Evolutionary conservation across 2,329 filamentous ascomycete species (phyloP).

Genomic region (Sarocladiaceae sp.): DNA sequence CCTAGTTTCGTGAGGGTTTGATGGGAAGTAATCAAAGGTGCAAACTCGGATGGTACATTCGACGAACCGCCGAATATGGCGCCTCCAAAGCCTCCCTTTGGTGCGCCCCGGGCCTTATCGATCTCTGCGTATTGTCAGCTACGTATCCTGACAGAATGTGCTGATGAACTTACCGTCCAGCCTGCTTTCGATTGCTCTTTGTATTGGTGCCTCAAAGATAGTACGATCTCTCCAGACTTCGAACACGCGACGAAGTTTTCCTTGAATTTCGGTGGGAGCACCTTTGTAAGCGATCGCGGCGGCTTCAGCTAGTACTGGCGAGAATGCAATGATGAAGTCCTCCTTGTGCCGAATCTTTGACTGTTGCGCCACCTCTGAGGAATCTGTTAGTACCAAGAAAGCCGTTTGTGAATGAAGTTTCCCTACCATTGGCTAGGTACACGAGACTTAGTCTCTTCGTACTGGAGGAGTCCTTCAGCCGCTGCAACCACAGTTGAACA

Average conservation of each 20-base stretch:
- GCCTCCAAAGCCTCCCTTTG: slow-evolving; percentile 47
- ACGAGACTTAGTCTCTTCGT: slow-evolving; percentile 85
- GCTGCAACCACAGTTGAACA: slow-evolving; percentile 85
- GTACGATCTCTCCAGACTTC: slow-evolving; percentile 88
- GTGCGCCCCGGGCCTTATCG: slow-evolving; percentile 53
- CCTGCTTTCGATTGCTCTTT: slow-evolving; percentile 74
- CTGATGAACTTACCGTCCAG: slow-evolving; percentile 62
- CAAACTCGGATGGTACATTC: slow-evolving; percentile 70
- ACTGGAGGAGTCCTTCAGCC: slow-evolving; percentile 80
- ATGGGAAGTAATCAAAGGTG: slow-evolving; percentile 69
- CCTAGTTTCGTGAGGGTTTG: slow-evolving; percentile 70
- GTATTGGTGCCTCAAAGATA: slow-evolving; percentile 79
- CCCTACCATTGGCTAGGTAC: slow-evolving; percentile 88
- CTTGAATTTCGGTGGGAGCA: slow-evolving; percentile 78
- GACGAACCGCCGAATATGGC: slow-evolving; percentile 56
- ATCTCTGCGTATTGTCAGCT: slow-evolving; percentile 43
- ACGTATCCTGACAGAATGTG: background rate
- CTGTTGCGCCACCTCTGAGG: slow-evolving; percentile 89
- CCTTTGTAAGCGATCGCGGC: slow-evolving; percentile 87
- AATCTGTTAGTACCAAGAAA: slow-evolving; percentile 2
- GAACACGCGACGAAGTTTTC: slow-evolving; percentile 81
- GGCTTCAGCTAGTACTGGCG: slow-evolving; percentile 90
- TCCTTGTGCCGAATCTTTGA: slow-evolving; percentile 89
- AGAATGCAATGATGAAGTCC: slow-evolving; percentile 89
- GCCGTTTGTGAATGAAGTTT: background rate